Conservation (phyloP, 768 basidiomycete species). For the Mycena rosella region DNA sequence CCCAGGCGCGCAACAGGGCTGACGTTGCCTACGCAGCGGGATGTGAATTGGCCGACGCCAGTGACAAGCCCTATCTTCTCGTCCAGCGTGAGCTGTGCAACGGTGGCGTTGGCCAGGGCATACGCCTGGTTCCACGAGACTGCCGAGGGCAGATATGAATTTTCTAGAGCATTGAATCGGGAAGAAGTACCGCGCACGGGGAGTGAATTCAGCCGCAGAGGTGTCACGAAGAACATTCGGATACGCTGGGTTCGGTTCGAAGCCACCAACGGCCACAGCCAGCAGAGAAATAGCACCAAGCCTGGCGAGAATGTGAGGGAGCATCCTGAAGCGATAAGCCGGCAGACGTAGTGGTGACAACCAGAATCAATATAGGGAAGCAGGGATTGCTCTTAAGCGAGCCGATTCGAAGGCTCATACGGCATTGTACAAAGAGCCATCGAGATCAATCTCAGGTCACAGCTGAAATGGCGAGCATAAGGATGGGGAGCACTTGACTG, state of each 20-base stretch:
- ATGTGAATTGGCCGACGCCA: slow-evolving; percentile 55
- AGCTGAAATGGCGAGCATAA: background rate
- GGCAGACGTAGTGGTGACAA: background rate
- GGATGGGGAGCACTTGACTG: background rate
- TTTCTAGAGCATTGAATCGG: background rate
- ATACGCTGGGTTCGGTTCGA: no score
- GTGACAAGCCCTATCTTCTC: slow-evolving; percentile 33
- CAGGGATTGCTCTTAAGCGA: no score
- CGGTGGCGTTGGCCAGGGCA: slow-evolving; percentile 33
- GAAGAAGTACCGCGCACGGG: background rate
- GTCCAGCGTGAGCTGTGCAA: slow-evolving; percentile 25
- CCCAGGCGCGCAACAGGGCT: slow-evolving; percentile 54
- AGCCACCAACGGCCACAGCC: background rate
- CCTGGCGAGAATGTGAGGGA: background rate
- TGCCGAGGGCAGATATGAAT: slow-evolving; percentile 33
- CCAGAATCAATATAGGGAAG: background rate
- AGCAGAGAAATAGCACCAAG: background rate
- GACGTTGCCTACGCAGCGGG: slow-evolving; percentile 62
- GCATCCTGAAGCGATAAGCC: background rate
- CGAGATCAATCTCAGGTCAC: background rate
- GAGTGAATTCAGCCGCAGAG: slow-evolving; percentile 6
- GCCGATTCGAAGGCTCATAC: no score
- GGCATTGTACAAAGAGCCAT: no score
- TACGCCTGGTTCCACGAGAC: slow-evolving; percentile 49
- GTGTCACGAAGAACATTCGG: background rate